A percentile compares a stretch with the other conserved stretches of the same genome.
These are phyloP conservation scores for Penicillium sp. DNA, from an alignment of 2,329 filamentous ascomycete genomes.

Conservation along the genomic window DNA sequence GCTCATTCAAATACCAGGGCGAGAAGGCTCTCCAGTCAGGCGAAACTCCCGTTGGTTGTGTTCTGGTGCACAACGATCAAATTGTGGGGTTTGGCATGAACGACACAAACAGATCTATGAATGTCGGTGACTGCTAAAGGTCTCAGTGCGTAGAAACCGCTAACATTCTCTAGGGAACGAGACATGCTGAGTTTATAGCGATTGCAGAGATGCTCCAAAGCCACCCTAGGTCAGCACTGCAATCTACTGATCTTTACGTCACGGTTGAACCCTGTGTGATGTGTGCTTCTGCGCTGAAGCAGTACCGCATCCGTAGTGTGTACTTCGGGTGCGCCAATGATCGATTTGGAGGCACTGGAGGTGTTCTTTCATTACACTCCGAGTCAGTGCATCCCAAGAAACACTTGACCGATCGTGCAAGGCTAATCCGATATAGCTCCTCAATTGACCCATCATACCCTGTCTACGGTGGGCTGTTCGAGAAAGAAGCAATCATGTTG, in stretches of 20 bases:
- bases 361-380: slow-evolving; percentile 84
- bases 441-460: slow-evolving; percentile 77
- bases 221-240: slow-evolving; percentile 67
- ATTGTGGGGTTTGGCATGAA: slow-evolving; percentile 94
- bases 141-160: background rate
- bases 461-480: slow-evolving; percentile 81
- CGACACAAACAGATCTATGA: slow-evolving; percentile 85
- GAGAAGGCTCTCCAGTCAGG: slow-evolving; percentile 79
- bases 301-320: slow-evolving; percentile 82
- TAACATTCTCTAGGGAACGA: slow-evolving; percentile 72
- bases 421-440: slow-evolving; percentile 48
- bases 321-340: slow-evolving; percentile 97
- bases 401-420: background rate
- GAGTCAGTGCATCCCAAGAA: slow-evolving; percentile 49
- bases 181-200: slow-evolving; percentile 94
- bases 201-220: slow-evolving; percentile 65
- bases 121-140: slow-evolving; percentile 43
- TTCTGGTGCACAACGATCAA: slow-evolving; percentile 76
- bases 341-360: slow-evolving; percentile 93
- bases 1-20: slow-evolving; percentile 56
- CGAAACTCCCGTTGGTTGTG: slow-evolving; percentile 95
- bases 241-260: slow-evolving; percentile 81
- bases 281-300: slow-evolving; percentile 89
- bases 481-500: slow-evolving; percentile 89
- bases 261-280: slow-evolving; percentile 99